A percentile compares a stretch with the other conserved stretches of the same genome.
These are phyloP conservation scores for Hymenoscyphus fraxineus DNA, from an alignment of 2,329 filamentous ascomycete species.

Conservation along the genomic window DNA sequence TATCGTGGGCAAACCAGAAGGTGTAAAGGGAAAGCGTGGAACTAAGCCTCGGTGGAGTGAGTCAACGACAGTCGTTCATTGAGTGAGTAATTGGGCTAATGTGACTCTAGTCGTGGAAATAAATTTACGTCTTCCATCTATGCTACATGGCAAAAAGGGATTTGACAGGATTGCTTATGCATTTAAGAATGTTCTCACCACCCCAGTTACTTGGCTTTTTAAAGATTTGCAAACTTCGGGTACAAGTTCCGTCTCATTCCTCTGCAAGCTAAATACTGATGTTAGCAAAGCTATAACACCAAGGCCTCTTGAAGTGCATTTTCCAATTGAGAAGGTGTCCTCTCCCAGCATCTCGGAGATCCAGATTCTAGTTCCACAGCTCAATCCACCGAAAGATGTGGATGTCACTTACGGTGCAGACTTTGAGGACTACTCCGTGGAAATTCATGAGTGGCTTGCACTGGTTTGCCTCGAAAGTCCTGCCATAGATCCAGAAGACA, in stretches of 20 bases:
- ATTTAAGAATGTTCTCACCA: slow-evolving; percentile 65
- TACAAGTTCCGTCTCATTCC: slow-evolving; percentile 27
- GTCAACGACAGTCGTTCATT: slow-evolving; percentile 25
- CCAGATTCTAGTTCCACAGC: slow-evolving; percentile 28
- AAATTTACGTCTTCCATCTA: slow-evolving; percentile 69
- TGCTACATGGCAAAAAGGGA: slow-evolving; percentile 52
- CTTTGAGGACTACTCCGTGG: slow-evolving; percentile 59
- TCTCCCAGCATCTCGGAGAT: slow-evolving; percentile 28
- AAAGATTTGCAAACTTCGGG: slow-evolving; percentile 54
- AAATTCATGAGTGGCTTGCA: slow-evolving; percentile 71
- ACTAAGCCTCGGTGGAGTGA: slow-evolving; percentile 71
- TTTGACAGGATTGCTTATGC: slow-evolving; percentile 33
- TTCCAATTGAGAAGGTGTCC: slow-evolving; percentile 43
- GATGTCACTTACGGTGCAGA: slow-evolving; percentile 41
- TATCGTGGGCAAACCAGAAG: slow-evolving; percentile 66
- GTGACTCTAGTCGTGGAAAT: slow-evolving; percentile 62
- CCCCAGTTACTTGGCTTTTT: slow-evolving; percentile 73
- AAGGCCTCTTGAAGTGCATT: slow-evolving; percentile 46
- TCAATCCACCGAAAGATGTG: slow-evolving; percentile 32
- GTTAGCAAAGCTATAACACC: slow-evolving; percentile 43
- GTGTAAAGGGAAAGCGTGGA: slow-evolving; percentile 53
- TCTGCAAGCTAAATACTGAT: slow-evolving; percentile 13
- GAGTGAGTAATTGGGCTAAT: slow-evolving; percentile 21
- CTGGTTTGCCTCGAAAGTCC: slow-evolving; percentile 63
- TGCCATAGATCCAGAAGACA: slow-evolving; percentile 54